Evolutionary conservation across 1,139 yeast species (phyloP), one percentile per base, ranked within the genome.

Genomic region (Taiozyma sp.): DNA sequence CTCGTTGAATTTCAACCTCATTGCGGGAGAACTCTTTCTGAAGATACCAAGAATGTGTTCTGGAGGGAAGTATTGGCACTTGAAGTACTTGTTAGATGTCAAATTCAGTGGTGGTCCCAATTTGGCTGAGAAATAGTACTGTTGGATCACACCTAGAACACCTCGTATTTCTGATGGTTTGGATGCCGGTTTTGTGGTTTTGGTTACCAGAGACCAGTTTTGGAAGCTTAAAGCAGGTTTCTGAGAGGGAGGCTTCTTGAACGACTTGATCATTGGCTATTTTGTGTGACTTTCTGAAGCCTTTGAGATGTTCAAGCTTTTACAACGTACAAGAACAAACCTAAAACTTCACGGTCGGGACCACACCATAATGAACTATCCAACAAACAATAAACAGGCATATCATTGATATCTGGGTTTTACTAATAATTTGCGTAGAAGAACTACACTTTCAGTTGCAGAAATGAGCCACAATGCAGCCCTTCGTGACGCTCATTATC

Each of bases 11-110:
- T 59, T 61, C 5, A 67, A 57, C 22, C 64, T 55, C 3, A 79
- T 43, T 0, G 80, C 75, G 0, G 85, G 85, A 41, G 71, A 69
- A 4, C 80, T 71, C 55, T 79, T 79, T n/a, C 84, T 67, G 29
- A 74, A 74, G 29, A 68, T 54, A 0, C 76, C 72, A 6, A 77
- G 44, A 35, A 71, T 69, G 55, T 78, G 81, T 46, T 69, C 64
- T 3, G 76, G 71, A 11, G 82, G 83, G 55, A 69, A 75, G 57
- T 67, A 81, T 11, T 54, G 50, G 28, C 71, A 43, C 5, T 47
- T 46, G 58, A 75, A 73, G 50, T 51, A 55, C 21, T 39, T 28
- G 39, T 52, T 55, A 2, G 26, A 6, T n/a, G 40, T 5, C 13
- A 56, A 39, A 11, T 40, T 16, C 6, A 40, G 28, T 1, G 57